Evolutionary conservation across 2,329 filamentous ascomycete genomes (phyloP).

Genomic region (Paramyrothecium roridum): DNA sequence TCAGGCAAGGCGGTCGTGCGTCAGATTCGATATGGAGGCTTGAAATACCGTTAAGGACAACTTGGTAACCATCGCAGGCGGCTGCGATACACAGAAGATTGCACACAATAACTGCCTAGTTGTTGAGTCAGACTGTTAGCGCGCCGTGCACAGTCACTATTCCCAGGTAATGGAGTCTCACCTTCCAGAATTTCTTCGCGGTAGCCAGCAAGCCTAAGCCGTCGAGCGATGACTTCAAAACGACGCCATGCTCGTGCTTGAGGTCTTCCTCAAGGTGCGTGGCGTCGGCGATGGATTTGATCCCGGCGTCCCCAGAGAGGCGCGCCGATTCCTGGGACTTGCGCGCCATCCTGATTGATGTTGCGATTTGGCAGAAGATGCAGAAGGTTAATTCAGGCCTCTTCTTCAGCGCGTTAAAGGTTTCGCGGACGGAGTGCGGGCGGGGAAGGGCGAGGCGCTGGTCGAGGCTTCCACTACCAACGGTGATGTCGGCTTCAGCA

Average conservation of each 20-base stretch:
- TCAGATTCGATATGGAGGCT: not conserved
- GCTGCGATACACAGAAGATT: constrained; percentile 9
- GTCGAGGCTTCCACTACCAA: not conserved
- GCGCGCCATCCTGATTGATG: not conserved
- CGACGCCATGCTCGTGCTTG: not conserved
- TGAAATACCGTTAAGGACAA: constrained; percentile 4
- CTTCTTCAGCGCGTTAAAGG: no score
- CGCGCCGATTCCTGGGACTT: not conserved
- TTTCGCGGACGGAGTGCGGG: no score
- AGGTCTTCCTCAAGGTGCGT: not conserved
- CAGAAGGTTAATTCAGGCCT: no score
- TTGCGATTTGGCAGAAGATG: not conserved
- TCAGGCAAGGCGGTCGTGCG: not conserved
- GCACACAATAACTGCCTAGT: constrained; percentile 7
- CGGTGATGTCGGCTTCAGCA: not conserved
- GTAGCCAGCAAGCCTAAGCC: not conserved
- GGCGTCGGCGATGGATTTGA: not conserved
- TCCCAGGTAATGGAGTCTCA: not conserved
- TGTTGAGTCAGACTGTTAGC: no score
- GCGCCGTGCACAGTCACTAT: no score
- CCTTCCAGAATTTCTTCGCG: not conserved
- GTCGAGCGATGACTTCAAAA: not conserved
- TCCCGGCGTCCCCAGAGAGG: not conserved
- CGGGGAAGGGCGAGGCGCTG: not conserved
- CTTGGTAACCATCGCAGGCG: constrained; percentile 7